phyloP scores from a whole-genome alignment of 305 asterid genomes.

The Rubia peregrina region DNA sequence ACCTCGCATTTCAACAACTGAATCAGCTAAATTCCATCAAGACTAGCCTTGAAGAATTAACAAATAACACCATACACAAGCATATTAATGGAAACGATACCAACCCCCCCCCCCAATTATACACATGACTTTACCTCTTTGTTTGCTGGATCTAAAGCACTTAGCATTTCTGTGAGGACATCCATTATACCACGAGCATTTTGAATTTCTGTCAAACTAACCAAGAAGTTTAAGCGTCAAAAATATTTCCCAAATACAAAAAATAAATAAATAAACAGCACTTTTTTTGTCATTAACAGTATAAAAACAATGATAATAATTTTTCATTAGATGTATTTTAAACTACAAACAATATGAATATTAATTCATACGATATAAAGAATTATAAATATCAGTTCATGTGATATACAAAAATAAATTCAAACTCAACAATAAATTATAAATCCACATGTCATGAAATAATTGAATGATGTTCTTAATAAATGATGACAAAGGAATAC shows the following conservation, averaged over 20 bases:
- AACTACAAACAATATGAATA: no score
- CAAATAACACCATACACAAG: neutral
- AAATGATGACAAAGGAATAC: no score
- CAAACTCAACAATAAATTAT: no score
- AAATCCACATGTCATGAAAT: no score
- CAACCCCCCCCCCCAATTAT: constrained; percentile 2
- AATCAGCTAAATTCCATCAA: neutral
- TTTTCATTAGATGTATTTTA: no score
- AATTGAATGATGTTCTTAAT: no score
- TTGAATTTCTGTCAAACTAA: constrained; percentile 88
- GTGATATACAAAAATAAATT: no score
- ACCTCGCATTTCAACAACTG: neutral
- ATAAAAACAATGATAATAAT: no score
- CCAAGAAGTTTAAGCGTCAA: constrained; percentile 17
- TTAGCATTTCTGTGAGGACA: constrained; percentile 95
- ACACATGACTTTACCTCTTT: constrained; percentile 54
- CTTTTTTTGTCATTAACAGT: no score
- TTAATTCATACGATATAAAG: no score
- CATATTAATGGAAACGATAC: neutral
- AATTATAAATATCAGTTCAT: no score
- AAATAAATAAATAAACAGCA: neutral
- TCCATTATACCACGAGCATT: constrained; percentile 99
- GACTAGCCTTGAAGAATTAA: neutral
- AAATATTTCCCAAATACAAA: neutral
- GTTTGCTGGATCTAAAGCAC: constrained; percentile 84